phyloP scores from a whole-genome alignment of 306 rosid species.

The Vicia faba region DNA sequence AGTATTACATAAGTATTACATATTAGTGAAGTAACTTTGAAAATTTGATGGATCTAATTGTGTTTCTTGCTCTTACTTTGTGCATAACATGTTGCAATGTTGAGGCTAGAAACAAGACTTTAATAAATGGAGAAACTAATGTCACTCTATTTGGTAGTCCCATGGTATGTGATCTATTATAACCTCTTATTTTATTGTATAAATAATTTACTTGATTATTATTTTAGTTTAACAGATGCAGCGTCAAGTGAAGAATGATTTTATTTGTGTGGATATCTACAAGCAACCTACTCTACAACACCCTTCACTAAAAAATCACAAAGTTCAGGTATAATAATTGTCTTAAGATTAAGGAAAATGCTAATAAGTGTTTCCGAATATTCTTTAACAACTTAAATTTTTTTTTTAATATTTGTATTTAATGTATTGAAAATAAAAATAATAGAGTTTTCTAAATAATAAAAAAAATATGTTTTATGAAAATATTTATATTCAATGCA shows the following conservation, averaged over 20 bases:
- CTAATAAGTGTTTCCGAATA: too few relatives aligned
- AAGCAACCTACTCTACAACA: constrained; percentile 15
- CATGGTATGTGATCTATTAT: background rate
- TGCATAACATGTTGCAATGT: background rate
- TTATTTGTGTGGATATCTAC: constrained; percentile 20
- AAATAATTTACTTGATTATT: background rate
- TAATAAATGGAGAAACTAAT: background rate
- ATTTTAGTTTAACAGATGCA: background rate
- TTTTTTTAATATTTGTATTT: too few relatives aligned
- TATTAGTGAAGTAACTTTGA: background rate
- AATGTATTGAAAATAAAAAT: too few relatives aligned
- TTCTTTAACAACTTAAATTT: too few relatives aligned
- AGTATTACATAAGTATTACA: too few relatives aligned
- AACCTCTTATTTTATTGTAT: background rate
- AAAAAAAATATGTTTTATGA: too few relatives aligned
- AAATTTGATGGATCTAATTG: background rate
- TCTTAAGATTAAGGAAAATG: too few relatives aligned
- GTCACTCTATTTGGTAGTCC: background rate
- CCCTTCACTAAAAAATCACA: constrained; percentile 16
- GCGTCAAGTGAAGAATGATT: background rate
- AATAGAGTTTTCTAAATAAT: too few relatives aligned
- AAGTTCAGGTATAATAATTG: constrained; percentile 26
- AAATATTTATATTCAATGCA: too few relatives aligned
- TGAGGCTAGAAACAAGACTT: background rate
- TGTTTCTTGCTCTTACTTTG: constrained; percentile 4